Base-by-base conservation (phyloP, 2,329 filamentous ascomycete species). In the Pyrenophora tritici-repentis region DNA sequence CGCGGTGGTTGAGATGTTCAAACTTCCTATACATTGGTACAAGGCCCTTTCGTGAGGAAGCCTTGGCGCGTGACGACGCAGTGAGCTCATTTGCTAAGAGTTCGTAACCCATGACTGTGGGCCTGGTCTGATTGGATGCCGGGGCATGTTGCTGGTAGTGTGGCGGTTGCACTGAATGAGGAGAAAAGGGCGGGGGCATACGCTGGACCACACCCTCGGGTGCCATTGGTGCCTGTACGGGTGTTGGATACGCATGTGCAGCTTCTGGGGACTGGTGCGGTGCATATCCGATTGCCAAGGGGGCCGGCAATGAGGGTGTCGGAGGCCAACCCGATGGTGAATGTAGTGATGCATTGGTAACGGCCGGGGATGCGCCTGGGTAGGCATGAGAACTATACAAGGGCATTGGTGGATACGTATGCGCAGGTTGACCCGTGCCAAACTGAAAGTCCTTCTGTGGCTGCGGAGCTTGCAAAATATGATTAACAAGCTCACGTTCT, bases 21-120 rank as follows among this genome's bases (percentile, higher is more conserved):
- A 97, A 97, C 49, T 87, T 87, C 36, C 92, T 85, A 71, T 96
- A 96, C 51, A 96, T 82, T 1, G 90, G 90, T 7, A 65, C 62
- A 6, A 73, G 43, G 32, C 35, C 31, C 16, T 55, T 63, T 13
- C 56, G 47, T 53, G 53, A 3, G 7, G 40, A 31, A 48, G 50
- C 54, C 55, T 61, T 52, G 36, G n/a, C 63, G 53, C 16, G 62
- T 60, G 20, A 53, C 50, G 49, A 29, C 44, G 68, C 63, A 47
- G 67, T 65, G 42, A 75, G 63, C 50, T 73, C 72, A 36, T 66
- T 59, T 10, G 73, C 73, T 22, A 75, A 56, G 29, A 71, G 56
- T 51, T 75, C 73, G 48, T 75, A 75, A 31, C 73, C 73, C 29
- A 68, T 58, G 18, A 72, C 56, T 17, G 70, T 72, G 16, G 60